Conservation (phyloP, 306 rosid genomes). For the Acacia crassicarpa region DNA sequence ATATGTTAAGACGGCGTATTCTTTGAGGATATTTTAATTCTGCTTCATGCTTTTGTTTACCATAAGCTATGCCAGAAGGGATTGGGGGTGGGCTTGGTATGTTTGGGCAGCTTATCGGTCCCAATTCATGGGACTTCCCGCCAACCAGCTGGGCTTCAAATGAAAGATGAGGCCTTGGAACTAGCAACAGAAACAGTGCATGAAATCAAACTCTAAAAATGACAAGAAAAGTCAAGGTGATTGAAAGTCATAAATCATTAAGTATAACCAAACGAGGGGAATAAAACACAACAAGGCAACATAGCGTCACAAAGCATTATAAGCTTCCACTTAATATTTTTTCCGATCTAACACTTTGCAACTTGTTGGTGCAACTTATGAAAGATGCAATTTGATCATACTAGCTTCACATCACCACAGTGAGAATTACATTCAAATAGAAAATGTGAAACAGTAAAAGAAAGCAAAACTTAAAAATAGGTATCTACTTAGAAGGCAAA, state of each 20-base stretch:
- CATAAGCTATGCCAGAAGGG: conserved; percentile 55
- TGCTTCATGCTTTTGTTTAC: conserved; percentile 90
- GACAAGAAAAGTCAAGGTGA: conserved; percentile 19
- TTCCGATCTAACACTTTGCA: neutral
- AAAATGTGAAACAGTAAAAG: neutral
- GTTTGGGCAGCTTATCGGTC: conserved; percentile 73
- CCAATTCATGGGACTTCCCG: conserved; percentile 88
- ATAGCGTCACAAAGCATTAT: neutral
- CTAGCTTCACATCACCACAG: neutral
- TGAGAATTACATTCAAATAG: neutral
- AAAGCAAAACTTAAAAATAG: neutral
- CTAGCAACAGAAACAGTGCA: conserved; percentile 49
- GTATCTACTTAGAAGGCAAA: neutral
- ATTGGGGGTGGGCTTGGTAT: conserved; percentile 60
- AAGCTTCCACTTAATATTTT: conserved; percentile 1
- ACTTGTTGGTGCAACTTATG: neutral
- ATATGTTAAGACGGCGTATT: conserved; percentile 80
- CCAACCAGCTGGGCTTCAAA: conserved; percentile 96
- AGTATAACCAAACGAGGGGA: conserved; percentile 14
- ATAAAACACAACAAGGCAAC: conserved; percentile 1
- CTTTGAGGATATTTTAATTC: conserved; percentile 88
- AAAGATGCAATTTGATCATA: neutral
- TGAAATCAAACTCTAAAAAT: conserved; percentile 30
- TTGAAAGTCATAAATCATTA: conserved; percentile 1
- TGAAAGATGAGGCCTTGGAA: conserved; percentile 93